Evolutionary conservation across 2,329 filamentous ascomycete species (phyloP), one percentile per base, ranked within the genome.

Genomic region (Venturia nashicola): DNA sequence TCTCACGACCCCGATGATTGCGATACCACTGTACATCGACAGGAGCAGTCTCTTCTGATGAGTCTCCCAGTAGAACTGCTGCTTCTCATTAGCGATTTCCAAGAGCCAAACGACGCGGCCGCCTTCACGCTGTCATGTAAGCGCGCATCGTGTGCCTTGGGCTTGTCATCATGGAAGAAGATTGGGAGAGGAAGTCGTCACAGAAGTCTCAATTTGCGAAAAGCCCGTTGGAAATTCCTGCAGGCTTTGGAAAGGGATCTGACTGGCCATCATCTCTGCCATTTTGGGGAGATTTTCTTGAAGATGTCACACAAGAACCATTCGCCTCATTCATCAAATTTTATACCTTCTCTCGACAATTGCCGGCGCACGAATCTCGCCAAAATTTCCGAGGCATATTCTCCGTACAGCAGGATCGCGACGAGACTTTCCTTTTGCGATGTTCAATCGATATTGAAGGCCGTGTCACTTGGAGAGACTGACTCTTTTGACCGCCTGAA

Each of bases 111-210:
- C 40, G 57, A 59, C 6, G 57, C 27, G 23, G 57, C 40, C 16
- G 23, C 23, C 6, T 59, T 59, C 14, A 59, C 57, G 9, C 57
- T 59, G 9, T 59, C 57, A 40, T 59, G 57, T 20, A 59, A 59
- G 34, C 57, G 57, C 36, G 57, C 57, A 23, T 23, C 57, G 11
- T 59, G 57, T 59, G 57, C 57, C 14, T 39, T 59, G n/a, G 57
- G 57, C 40, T 8, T 59, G n/a, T 40, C 34, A 20, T 59, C 57
- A 6, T 59, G 57, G 57, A 59, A 27, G 18, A 27, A 59, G n/a
- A 39, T 59, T 43, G 40, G 40, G 42, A 59, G 57, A 59, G 40
- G 48, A 16, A 54, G 48, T 46, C 44, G 44, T 20, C 44, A 46
- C 18, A 46, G 27, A 8, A 14, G 27, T 54, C n/a, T 16, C 5